Percentiles rank a stretch among this genome's conserved stretches.
Evolutionary conservation across 371 early-diverging fungal species (phyloP).

Genomic region (Actinomortierella ambigua): DNA sequence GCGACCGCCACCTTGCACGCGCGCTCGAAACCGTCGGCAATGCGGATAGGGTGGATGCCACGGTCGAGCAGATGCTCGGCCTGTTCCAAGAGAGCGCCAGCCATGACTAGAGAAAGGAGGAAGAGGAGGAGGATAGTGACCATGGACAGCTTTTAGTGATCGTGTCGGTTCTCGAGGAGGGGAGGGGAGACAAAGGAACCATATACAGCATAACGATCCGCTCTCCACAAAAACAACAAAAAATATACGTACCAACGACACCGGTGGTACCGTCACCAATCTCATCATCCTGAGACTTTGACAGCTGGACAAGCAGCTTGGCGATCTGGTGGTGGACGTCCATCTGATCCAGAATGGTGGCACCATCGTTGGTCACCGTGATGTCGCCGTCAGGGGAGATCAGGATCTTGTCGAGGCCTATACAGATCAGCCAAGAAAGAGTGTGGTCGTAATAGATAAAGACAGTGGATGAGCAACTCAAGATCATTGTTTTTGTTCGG

Average conservation of each 20-base stretch:
- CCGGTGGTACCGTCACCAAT: conserved; percentile 99
- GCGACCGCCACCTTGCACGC: conserved; percentile 94
- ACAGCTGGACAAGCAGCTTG: conserved; percentile 97
- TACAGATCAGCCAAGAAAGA: not conserved
- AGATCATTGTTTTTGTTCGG: too few relatives aligned
- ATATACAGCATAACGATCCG: too few relatives aligned
- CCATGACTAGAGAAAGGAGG: conserved; percentile 76
- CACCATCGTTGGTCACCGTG: conserved; percentile 99
- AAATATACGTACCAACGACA: conserved; percentile 84
- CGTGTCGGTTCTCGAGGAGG: too few relatives aligned
- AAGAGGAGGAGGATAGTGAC: conserved; percentile 6
- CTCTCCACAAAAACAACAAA: not conserved
- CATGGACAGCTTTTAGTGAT: too few relatives aligned
- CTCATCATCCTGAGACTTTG: conserved; percentile 99
- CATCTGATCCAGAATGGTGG: conserved; percentile 99
- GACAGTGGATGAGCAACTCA: not conserved
- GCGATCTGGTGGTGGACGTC: conserved; percentile 99
- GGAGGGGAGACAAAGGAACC: too few relatives aligned
- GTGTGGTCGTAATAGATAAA: not conserved
- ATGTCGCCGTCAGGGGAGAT: conserved; percentile 99
- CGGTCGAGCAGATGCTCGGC: conserved; percentile 95
- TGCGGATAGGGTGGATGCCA: conserved; percentile 99
- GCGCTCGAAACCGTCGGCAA: conserved; percentile 98
- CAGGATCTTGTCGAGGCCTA: conserved; percentile 99
- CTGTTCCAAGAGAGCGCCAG: conserved; percentile 98